Evolutionary conservation across 352 stramenopile species (phyloP), one percentile per base, ranked within the genome.

Genomic region (Phytopythium montanum): DNA sequence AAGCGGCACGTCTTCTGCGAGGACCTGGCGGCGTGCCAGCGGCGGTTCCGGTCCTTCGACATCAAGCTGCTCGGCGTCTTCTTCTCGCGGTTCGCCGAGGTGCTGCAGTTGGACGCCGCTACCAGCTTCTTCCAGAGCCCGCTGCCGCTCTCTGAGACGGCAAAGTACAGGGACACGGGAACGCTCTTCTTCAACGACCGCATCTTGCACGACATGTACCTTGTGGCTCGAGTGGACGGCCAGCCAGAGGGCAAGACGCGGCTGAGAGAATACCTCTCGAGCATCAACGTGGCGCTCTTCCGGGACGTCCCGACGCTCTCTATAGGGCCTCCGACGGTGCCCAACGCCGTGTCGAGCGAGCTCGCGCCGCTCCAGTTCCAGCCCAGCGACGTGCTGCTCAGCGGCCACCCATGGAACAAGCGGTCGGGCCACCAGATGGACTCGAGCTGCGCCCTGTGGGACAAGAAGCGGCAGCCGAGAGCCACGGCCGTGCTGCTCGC

Each of bases 361-460:
- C 39, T 59, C 2, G 56, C 74, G 34, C 19, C 67, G 39, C 60
- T 76, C 14, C 55, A 55, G 3, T 83, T 78, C 44, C 66, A 72
- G 28, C 80, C 82, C 1, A 92, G 82, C 45, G 72, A 88, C 10
- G 75, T 76, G 10, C 41, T 92, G 14, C 56, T 78, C 25, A 64
- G 55, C 14, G 90, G 75, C 26, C 77, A 91, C 55, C 70, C 76
- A 52, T 93, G 80, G 78, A 88, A 87, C 41, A 60, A 81, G 14
- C 81, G 74, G 4, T 54, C 79, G 5, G 81, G 83, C 45, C 81
- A 91, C 54, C 70, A 90, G 29, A 81, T 86, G 61, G 83, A 93
- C 67, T 91, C 83, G 56, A 91, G 81, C 10, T 58, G 89, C n/a
- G 59, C 91, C 52, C 59, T 93, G 12, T 93, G 81, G 83, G 81